Percentiles rank a stretch among this genome's conserved stretches.
Evolutionary conservation across 805 yeast species (phyloP).

Genomic region (Kockiozyma suomiensis): DNA sequence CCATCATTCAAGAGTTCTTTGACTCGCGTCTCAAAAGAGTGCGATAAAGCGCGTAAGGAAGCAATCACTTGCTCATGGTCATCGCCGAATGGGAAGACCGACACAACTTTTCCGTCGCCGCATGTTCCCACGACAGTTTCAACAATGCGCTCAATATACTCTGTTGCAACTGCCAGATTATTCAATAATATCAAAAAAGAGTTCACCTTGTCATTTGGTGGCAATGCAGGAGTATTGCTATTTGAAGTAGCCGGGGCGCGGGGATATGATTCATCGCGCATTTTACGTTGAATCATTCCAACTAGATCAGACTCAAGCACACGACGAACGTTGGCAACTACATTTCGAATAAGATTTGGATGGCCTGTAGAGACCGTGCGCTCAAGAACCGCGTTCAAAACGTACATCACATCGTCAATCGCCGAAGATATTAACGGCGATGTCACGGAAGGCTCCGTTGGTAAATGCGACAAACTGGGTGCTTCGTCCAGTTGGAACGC

Average conservation of each 20-base stretch:
- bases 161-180: conserved; percentile 65
- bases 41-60: conserved; percentile 35
- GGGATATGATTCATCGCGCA: conserved; percentile 49
- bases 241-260: conserved; percentile 27
- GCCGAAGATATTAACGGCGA: conserved; percentile 63
- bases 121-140: conserved; percentile 41
- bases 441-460: conserved; percentile 53
- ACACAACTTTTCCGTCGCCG: conserved; percentile 31
- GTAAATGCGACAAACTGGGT: conserved; percentile 55
- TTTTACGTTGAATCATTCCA: conserved; percentile 54
- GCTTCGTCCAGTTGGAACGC: conserved; percentile 78
- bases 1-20: conserved; percentile 50
- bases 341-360: conserved; percentile 53
- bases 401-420: conserved; percentile 79
- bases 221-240: conserved; percentile 1
- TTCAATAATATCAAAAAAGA: conserved; percentile 69
- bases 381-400: conserved; percentile 66
- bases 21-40: conserved; percentile 42
- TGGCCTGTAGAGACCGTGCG: conserved; percentile 76
- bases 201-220: conserved; percentile 33
- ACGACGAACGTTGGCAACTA: conserved; percentile 58
- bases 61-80: conserved; percentile 33
- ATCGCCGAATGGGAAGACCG: conserved; percentile 37
- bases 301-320: conserved; percentile 67
- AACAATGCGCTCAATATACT: conserved; percentile 58